Percentiles rank a stretch among this genome's conserved stretches.
phyloP scores from a whole-genome alignment of 2,329 filamentous ascomycete species.

The Apiospora koreana region DNA sequence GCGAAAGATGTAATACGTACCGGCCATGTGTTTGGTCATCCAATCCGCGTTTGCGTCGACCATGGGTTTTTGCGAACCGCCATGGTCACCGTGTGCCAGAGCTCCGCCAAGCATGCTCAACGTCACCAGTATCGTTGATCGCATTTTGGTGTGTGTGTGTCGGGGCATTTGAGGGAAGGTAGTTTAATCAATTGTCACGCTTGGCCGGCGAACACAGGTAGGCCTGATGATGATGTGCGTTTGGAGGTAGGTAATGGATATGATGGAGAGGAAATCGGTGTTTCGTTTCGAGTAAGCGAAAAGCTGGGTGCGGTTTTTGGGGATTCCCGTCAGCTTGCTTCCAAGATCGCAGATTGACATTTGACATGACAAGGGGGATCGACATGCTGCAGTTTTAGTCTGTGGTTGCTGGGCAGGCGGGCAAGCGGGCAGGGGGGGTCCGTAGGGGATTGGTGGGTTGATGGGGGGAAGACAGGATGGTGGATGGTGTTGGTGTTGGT shows the following conservation, averaged over 20 bases:
- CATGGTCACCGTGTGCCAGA: conserved; percentile 50
- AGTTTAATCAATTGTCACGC: background rate
- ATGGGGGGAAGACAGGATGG: background rate
- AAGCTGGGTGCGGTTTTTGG: background rate
- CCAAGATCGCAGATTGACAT: background rate
- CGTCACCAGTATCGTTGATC: conserved; percentile 34
- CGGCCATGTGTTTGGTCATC: conserved; percentile 69
- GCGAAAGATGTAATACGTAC: conserved; percentile 38
- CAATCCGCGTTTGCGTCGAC: conserved; percentile 58
- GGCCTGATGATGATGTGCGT: background rate
- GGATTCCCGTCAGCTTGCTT: background rate
- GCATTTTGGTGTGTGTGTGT: conserved; percentile 30
- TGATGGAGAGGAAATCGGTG: background rate
- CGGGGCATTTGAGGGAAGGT: background rate
- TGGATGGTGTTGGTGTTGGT: no score
- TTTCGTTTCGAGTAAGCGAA: background rate
- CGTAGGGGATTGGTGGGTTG: no score
- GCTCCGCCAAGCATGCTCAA: conserved; percentile 43
- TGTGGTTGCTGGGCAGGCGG: background rate
- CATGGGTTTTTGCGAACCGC: conserved; percentile 53
- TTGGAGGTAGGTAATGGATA: background rate
- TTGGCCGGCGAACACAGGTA: background rate
- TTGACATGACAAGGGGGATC: conserved; percentile 6
- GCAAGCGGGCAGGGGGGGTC: no score
- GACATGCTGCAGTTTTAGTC: background rate